Conservation (phyloP, 371 early-diverging fungal species). For the Blakeslea trispora region DNA sequence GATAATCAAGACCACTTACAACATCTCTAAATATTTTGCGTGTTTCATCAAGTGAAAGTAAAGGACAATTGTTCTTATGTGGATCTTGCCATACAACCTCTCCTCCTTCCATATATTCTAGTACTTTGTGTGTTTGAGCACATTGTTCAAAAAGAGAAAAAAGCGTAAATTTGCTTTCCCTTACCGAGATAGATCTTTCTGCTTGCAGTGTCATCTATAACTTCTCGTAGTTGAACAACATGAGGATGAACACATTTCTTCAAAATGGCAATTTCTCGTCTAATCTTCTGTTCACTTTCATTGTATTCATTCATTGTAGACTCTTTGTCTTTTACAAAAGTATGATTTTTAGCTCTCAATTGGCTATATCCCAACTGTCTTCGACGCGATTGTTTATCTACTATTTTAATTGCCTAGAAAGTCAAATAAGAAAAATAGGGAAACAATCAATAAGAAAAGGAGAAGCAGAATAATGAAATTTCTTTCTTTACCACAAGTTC, state of each 20-base stretch:
- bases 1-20: slow-evolving; percentile 86
- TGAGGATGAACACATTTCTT: slow-evolving; percentile 92
- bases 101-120: slow-evolving; percentile 88
- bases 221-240: slow-evolving; percentile 87
- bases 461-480: not conserved
- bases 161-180: too few relatives aligned
- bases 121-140: too few relatives aligned
- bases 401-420: slow-evolving; percentile 78
- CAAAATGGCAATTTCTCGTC: slow-evolving; percentile 91
- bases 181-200: slow-evolving; percentile 86
- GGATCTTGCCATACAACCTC: slow-evolving; percentile 81
- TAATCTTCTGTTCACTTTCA: slow-evolving; percentile 81
- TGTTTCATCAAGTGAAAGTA: slow-evolving; percentile 59
- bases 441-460: not conserved
- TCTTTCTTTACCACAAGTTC: slow-evolving; percentile 68
- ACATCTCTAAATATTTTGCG: slow-evolving; percentile 83
- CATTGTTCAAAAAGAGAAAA: too few relatives aligned
- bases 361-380: slow-evolving; percentile 58
- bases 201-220: slow-evolving; percentile 89
- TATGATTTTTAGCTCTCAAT: slow-evolving; percentile 16
- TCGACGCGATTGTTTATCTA: slow-evolving; percentile 71
- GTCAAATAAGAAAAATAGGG: not conserved
- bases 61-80: slow-evolving; percentile 54
- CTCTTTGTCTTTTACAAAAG: not conserved
- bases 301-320: slow-evolving; percentile 2